Base-by-base conservation (phyloP, 208 protist genomes). In the Histomonas meleagridis region DNA sequence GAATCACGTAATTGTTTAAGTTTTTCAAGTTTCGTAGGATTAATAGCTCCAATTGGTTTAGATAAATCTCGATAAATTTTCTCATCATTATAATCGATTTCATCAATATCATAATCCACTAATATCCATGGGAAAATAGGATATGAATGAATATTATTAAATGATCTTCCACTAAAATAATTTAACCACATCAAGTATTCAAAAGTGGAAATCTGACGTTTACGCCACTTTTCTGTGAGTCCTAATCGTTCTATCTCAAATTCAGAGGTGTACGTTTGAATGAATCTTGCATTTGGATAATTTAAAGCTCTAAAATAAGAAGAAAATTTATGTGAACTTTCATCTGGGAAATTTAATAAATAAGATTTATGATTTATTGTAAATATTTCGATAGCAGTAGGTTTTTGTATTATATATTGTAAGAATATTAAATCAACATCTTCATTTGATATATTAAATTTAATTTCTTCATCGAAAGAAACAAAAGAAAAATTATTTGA, bases 131-230 rank as follows among this genome's bases (percentile, higher is more conserved):
- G 79, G 12, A 91, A 55, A 35, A 91, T 28, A 28, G 79, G 79
- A 35, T 91, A 91, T 9, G 18, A 14, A 18, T 55, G 16, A 1
- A 91, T 28, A 46, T 91, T 62, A 46, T 91, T 91, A 0, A 62
- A 35, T 62, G 79, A 65, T 1, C 79, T 3, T 21, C 79, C 79
- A 62, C 23, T 40, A 21, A 91, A 48, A n/a, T 65, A n/a, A 46
- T 91, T 91, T 4, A 91, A 16, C 53, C 46, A 46, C 79, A 91
- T 91, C 28, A 91, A 26, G 40, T 91, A 91, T 62, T 60, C 51
- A 55, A 91, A 91, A 28, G 21, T 91, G 5, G 51, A 65, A 28
- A 91, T 91, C 40, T 91, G 21, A 16, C 48, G 14, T 28, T 14
- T 40, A 21, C 1, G 14, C 79, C 79, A 91, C n/a, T 91, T 91